Conservation (phyloP, 2,329 filamentous ascomycete genomes). For the Ophiostoma perfectum region DNA sequence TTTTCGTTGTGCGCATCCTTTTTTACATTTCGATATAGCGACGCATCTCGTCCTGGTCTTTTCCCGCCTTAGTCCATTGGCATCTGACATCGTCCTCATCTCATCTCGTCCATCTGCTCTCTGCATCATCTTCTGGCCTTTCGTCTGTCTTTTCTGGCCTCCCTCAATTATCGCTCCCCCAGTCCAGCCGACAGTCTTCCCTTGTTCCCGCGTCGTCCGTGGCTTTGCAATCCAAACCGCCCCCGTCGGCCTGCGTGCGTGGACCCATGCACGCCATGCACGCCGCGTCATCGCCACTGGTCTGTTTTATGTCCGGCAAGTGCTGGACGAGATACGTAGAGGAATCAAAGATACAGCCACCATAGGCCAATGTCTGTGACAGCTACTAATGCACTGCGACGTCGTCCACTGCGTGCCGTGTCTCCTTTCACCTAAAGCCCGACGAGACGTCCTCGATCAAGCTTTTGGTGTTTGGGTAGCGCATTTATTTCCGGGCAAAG, state of each 20-base stretch:
- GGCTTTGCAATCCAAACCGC: background rate
- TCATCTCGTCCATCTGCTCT: background rate
- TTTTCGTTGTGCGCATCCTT: too few relatives aligned
- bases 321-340: too few relatives aligned
- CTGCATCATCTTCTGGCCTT: background rate
- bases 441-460: background rate
- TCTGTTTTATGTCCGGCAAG: background rate
- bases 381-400: background rate
- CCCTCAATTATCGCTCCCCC: background rate
- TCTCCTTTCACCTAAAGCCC: background rate
- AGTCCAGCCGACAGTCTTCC: background rate
- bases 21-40: too few relatives aligned
- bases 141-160: background rate
- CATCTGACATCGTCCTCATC: background rate
- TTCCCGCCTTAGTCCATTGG: background rate
- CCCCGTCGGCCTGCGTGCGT: constrained; percentile 1
- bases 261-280: background rate
- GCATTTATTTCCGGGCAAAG: background rate
- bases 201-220: background rate
- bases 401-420: background rate
- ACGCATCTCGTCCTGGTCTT: background rate
- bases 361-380: background rate
- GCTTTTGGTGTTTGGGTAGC: background rate
- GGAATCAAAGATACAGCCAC: too few relatives aligned
- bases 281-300: constrained; percentile 3